Conservation (phyloP, 2,329 filamentous ascomycete species). For the Eutypa lata region DNA sequence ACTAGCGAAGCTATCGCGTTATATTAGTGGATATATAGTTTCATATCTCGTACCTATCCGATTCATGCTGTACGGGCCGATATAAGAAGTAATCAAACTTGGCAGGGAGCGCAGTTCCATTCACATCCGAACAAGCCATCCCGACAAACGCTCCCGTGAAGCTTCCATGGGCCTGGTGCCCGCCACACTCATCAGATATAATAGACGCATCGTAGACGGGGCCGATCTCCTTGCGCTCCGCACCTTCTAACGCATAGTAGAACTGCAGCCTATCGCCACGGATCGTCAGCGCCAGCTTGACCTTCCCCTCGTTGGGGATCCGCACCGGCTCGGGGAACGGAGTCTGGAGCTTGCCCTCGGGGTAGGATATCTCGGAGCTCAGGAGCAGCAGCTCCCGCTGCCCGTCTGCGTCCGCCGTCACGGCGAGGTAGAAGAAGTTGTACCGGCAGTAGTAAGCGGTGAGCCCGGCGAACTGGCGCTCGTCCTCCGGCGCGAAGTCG, state of each 20-base stretch:
- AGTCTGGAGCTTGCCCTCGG: constrained; percentile 43
- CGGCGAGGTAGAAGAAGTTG: constrained; percentile 63
- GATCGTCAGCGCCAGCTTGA: constrained; percentile 49
- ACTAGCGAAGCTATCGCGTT: no score
- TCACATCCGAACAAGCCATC: constrained; percentile 53
- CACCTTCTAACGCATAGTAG: constrained; percentile 47
- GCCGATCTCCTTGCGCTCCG: constrained; percentile 43
- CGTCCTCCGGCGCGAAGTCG: constrained; percentile 52
- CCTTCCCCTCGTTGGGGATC: constrained; percentile 53
- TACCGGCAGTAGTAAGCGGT: constrained; percentile 62
- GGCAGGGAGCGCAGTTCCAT: constrained; percentile 45
- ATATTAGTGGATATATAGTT: no score
- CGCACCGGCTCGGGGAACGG: constrained; percentile 41
- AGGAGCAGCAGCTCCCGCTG: constrained; percentile 56
- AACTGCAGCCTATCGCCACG: constrained; percentile 54
- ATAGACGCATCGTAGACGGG: constrained; percentile 57
- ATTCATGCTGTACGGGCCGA: constrained; percentile 42
- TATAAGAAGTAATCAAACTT: constrained; percentile 53
- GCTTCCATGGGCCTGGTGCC: constrained; percentile 58
- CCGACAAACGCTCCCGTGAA: constrained; percentile 62
- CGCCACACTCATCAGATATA: constrained; percentile 61
- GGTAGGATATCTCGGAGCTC: constrained; percentile 55
- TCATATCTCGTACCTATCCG: constrained; percentile 45
- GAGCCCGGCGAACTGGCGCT: constrained; percentile 59
- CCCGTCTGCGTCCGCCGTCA: constrained; percentile 54